Evolutionary conservation across 148 eudicot species (phyloP).

Genomic region (Limonium bicolor): DNA sequence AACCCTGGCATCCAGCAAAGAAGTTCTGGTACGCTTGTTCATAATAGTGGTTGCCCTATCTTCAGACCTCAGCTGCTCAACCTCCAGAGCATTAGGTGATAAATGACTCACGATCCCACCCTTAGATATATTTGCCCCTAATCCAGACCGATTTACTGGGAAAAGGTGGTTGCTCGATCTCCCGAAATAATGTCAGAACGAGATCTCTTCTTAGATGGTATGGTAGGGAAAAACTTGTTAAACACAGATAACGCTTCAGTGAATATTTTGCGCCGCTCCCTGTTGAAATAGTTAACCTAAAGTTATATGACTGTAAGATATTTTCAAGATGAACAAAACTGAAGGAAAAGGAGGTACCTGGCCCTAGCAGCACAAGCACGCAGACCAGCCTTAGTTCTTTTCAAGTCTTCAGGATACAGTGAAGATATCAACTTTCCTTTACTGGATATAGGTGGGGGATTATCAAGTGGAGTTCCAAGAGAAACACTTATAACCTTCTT

Average conservation of each 20-base stretch:
- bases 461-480: constrained; percentile 39
- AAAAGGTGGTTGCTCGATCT: constrained; percentile 21
- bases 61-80: constrained; percentile 32
- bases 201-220: constrained; percentile 46
- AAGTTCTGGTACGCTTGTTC: constrained; percentile 50
- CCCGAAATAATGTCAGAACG: constrained; percentile 28
- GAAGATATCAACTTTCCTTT: constrained; percentile 23
- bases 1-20: constrained; percentile 50
- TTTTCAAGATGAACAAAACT: constrained; percentile 3
- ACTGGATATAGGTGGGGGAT: constrained; percentile 27
- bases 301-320: neutral
- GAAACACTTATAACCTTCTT: constrained; percentile 24
- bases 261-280: constrained; percentile 44
- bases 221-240: constrained; percentile 46
- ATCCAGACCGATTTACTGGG: constrained; percentile 25
- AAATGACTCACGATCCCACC: constrained; percentile 29
- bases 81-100: constrained; percentile 18
- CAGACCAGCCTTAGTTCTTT: constrained; percentile 32
- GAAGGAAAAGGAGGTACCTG: constrained; percentile 22
- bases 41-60: constrained; percentile 29
- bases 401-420: constrained; percentile 25
- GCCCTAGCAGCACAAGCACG: constrained; percentile 31
- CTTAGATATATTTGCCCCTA: constrained; percentile 25
- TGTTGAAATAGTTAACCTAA: constrained; percentile 10
- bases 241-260: constrained; percentile 28